Evolutionary conservation across 352 stramenopile species (phyloP), one percentile per base, ranked within the genome.

Genomic region (Bremia lactucae): DNA sequence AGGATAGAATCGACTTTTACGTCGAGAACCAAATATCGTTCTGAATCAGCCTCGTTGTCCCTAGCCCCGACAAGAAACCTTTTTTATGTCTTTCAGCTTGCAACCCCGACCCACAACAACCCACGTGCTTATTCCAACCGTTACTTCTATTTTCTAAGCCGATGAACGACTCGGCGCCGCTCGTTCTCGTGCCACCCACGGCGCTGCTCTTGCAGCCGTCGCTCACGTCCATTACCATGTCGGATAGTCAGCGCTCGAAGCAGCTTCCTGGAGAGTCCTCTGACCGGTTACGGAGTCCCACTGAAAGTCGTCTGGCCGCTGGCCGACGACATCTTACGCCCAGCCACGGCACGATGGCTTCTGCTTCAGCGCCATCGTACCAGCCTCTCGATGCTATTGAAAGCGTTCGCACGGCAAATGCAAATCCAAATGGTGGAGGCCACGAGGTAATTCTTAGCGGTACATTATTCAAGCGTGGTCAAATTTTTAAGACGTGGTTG

Each of bases 401-500:
- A 24, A 69, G 49, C 47, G 51, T 65, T 3, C 50, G 59, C 24
- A 62, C 55, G 9, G 59, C 51, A 6, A 46, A 9, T 19, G 40
- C 42, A 0, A 37, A 36, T 11, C 37, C 33, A 10, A 47, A 25
- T 31, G 37, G 38, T 18, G 39, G 45, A n/a, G 52, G 55, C 13
- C 59, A 71, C 24, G 68, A 87, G 19, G 59, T 83, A 8, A 53
- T 87, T 16, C 51, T 83, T n/a, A 78, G 57, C 34, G 74, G 68
- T 31, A 46, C 65, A 31, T 50, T 92, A 21, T 60, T 52, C 31
- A 87, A 87, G 44, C 73, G 76, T 39, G 72, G 73, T 16, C 72
- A 83, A 33, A 71, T 92, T 31, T 83, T 87, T 45, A 80, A 82
- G 50, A 69, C 65, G 40, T 92, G 76, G 76, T 45, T 87, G 25